Conservation (phyloP, 2,329 filamentous ascomycete genomes). For the Epichloe baconii region DNA sequence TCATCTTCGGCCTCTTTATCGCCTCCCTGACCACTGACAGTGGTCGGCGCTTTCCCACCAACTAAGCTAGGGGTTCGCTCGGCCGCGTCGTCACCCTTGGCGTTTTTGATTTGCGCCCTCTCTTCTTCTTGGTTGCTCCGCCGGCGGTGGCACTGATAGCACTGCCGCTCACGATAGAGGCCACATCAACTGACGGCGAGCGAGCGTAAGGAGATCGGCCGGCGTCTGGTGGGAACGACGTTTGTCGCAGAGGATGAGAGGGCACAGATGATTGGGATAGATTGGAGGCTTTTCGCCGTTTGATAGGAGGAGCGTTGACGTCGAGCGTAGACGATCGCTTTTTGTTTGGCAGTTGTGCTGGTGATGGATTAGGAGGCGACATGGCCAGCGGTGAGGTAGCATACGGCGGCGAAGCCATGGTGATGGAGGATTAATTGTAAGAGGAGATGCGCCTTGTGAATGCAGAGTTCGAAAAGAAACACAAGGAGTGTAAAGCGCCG, state of each 20-base stretch:
- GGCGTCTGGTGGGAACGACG: conserved; percentile 59
- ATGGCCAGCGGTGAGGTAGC: conserved; percentile 36
- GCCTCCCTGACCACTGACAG: conserved; percentile 31
- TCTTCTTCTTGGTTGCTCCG: conserved; percentile 42
- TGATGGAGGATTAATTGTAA: neutral
- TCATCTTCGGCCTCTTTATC: conserved; percentile 39
- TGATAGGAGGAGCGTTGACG: conserved; percentile 37
- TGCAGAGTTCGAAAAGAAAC: neutral
- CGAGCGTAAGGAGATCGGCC: conserved; percentile 41
- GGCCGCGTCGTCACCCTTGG: conserved; percentile 27
- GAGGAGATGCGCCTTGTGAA: neutral
- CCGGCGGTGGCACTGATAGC: conserved; percentile 33
- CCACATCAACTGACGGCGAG: conserved; percentile 51
- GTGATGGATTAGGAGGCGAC: conserved; percentile 42
- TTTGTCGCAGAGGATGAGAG: conserved; percentile 62
- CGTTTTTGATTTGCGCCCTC: conserved; percentile 48
- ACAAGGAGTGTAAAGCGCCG: too few species aligned
- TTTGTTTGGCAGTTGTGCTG: conserved; percentile 38
- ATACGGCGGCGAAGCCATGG: conserved; percentile 45
- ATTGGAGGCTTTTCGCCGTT: conserved; percentile 59
- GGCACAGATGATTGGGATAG: conserved; percentile 42
- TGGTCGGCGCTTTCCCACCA: conserved; percentile 27
- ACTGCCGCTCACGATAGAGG: conserved; percentile 48
- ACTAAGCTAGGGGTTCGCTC: conserved; percentile 33
- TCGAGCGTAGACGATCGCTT: conserved; percentile 47